phyloP scores from a whole-genome alignment of 148 eudicot species.

The Polygonum aviculare region DNA sequence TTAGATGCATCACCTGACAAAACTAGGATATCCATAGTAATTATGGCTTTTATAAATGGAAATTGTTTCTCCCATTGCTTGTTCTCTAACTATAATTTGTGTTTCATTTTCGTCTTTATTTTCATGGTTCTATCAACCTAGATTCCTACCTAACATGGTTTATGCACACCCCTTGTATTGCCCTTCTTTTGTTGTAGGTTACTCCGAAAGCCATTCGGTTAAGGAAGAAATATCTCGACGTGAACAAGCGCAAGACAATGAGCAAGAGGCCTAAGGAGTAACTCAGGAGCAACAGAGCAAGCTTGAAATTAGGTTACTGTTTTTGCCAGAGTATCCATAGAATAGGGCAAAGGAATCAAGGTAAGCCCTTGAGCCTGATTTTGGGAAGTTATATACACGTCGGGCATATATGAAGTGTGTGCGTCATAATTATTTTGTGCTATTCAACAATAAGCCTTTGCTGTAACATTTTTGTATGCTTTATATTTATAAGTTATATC shows the following conservation, averaged over 20 bases:
- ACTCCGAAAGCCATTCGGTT: constrained; percentile 78
- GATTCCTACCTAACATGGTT: not conserved
- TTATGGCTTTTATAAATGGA: not conserved
- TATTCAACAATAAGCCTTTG: not conserved
- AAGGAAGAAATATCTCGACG: constrained; percentile 86
- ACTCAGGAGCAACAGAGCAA: not conserved
- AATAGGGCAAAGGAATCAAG: not conserved
- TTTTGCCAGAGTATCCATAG: not conserved
- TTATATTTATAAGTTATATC: not conserved
- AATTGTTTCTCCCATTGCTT: not conserved
- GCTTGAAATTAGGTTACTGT: not conserved
- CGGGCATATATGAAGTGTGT: not conserved
- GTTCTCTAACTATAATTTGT: not conserved
- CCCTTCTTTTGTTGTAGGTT: constrained; percentile 43
- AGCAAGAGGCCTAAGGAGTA: constrained; percentile 69
- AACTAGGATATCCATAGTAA: not conserved
- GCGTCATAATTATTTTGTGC: not conserved
- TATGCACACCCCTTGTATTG: not conserved
- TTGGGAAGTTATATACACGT: not conserved
- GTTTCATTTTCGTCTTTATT: not conserved
- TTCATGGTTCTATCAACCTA: not conserved
- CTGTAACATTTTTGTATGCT: not conserved
- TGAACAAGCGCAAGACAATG: constrained; percentile 79
- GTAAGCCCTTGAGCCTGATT: not conserved
- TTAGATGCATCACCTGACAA: not conserved